Evolutionary conservation across 2,329 filamentous ascomycete genomes (phyloP), one percentile per base, ranked within the genome.

Genomic region (Metarhizium album): DNA sequence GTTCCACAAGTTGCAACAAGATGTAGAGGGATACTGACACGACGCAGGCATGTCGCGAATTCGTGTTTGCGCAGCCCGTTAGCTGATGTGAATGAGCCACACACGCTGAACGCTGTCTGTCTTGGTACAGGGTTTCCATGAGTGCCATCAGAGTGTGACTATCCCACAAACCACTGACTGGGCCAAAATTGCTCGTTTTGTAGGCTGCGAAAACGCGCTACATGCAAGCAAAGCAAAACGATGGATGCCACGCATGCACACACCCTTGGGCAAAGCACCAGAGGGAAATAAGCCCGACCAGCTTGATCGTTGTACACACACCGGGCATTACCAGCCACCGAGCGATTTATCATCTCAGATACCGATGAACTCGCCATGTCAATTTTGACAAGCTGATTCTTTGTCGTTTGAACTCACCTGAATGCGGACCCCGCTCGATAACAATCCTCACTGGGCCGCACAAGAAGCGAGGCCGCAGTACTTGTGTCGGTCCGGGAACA

Each of bases 41-140:
- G 13, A n/a, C 22, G 42, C 33, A 69, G 67, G 65, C 67, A 7
- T 70, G 67, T 48, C 66, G 67, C 22, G 67, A 70, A 51, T 71
- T 70, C 53, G 64, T 66, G n/a, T 65, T 67, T 57, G 33, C 52
- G 18, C 48, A 51, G 29, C 40, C 51, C 5, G n/a, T 14, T 16
- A 24, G 24, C 24, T 53, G 45, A 49, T 7, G 9, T 46, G n/a
- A n/a, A 40, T 40, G 37, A 5, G 3, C 14, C 14, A 11, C 16
- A 13, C 11, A 29, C 7, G 27, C 33, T 14, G 11, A 31, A 5
- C 5, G 29, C 29, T 35, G 13, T 35, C 7, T 35, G 9, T 16
- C 11, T 16, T 13, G 14, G 16, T 13, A 13, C 14, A 4, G 14
- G 33, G 4, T 35, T 13, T n/a, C 11, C 33, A 29, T 13, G 16